phyloP scores from a whole-genome alignment of 192 early-diverging fungal species.

The Fimicolochytrium jonesii region DNA sequence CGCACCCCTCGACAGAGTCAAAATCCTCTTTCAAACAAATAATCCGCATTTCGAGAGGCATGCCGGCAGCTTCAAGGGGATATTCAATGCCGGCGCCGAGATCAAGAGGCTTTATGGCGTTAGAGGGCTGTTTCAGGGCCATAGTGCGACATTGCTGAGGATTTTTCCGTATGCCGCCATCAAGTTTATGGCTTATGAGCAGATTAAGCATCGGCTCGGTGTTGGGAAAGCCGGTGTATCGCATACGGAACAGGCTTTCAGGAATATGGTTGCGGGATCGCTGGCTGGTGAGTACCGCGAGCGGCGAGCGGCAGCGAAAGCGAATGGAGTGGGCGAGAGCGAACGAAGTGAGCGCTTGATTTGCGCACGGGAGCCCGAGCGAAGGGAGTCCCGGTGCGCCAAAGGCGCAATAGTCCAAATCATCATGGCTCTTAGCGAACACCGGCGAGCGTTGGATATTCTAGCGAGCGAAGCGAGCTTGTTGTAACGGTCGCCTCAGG shows the following conservation, averaged over 20 bases:
- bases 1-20: slow-evolving; percentile 54
- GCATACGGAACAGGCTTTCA: slow-evolving; percentile 62
- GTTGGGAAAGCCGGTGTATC: slow-evolving; percentile 46
- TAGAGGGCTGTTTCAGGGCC: slow-evolving; percentile 87
- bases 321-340: no score
- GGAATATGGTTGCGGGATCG: slow-evolving; percentile 81
- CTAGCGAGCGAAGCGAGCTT: no score
- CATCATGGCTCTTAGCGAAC: no score
- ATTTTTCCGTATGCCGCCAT: slow-evolving; percentile 97
- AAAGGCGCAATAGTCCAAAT: no score
- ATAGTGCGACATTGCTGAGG: slow-evolving; percentile 85
- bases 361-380: no score
- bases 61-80: slow-evolving; percentile 61
- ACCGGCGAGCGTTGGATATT: no score
- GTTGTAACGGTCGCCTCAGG: no score
- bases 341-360: no score
- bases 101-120: slow-evolving; percentile 71
- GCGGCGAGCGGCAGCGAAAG: no score
- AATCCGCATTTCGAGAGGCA: slow-evolving; percentile 47
- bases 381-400: no score
- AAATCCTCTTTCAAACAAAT: slow-evolving; percentile 55
- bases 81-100: slow-evolving; percentile 71
- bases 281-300: slow-evolving; percentile 46
- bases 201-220: slow-evolving; percentile 68
- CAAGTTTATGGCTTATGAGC: slow-evolving; percentile 96